Evolutionary conservation across 2,329 filamentous ascomycete genomes (phyloP).

Genomic region (Fusarium chuoi): DNA sequence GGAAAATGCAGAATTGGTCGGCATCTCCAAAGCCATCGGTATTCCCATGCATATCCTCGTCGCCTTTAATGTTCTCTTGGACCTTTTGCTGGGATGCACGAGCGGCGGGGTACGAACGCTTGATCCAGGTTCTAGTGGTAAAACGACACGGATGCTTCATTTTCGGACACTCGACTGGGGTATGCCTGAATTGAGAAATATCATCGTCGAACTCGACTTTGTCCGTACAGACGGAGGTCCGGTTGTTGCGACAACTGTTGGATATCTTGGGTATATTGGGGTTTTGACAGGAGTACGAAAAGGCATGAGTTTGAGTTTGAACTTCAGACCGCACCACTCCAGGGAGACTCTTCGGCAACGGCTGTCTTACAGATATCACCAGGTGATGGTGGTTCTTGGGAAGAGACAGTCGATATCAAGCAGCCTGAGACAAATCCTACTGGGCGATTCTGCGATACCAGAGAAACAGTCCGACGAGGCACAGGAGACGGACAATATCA

Average conservation of each 20-base stretch:
- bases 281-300: conserved; percentile 59
- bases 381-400: conserved; percentile 43
- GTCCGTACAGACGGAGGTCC: conserved; percentile 48
- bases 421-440: conserved; percentile 35
- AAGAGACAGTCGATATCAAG: conserved; percentile 42
- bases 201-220: conserved; percentile 64
- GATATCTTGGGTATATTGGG: conserved; percentile 62
- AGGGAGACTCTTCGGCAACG: conserved; percentile 16
- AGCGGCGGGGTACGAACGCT: conserved; percentile 53
- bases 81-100: conserved; percentile 73
- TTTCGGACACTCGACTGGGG: conserved; percentile 67
- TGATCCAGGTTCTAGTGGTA: background rate
- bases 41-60: conserved; percentile 70
- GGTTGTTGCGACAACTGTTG: conserved; percentile 57
- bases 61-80: conserved; percentile 70
- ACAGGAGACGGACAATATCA: background rate
- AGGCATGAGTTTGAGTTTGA: conserved; percentile 60
- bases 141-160: conserved; percentile 56
- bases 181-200: conserved; percentile 60
- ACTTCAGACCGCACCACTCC: conserved; percentile 53
- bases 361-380: conserved; percentile 43
- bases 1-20: conserved; percentile 69
- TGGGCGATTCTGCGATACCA: background rate
- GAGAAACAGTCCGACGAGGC: accelerated
- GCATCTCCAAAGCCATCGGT: conserved; percentile 61